phyloP scores from a whole-genome alignment of 257 asterid species.

The Nicotiana sylvestris region DNA sequence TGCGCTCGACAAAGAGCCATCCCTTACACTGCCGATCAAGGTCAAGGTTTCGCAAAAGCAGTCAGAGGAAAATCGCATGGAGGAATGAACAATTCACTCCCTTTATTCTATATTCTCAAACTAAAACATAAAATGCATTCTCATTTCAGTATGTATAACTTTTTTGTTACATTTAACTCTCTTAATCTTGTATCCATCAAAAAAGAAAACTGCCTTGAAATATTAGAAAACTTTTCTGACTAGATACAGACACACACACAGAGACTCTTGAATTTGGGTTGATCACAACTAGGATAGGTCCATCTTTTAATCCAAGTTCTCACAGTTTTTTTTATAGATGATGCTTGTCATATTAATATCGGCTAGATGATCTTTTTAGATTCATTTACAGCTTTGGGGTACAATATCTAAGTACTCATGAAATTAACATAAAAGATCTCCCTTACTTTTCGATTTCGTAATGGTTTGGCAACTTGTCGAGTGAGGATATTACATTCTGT shows the following conservation, averaged over 20 bases:
- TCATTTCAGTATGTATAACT: not conserved
- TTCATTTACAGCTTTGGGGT: no score
- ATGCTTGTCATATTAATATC: no score
- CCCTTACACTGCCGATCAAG: conserved; percentile 44
- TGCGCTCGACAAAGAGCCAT: conserved; percentile 34
- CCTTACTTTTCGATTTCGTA: not conserved
- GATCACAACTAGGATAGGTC: no score
- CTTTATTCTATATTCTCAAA: not conserved
- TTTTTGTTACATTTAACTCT: not conserved
- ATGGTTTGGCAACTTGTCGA: not conserved
- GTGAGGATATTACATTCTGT: not conserved
- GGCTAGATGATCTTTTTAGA: no score
- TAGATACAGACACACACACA: no score
- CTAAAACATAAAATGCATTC: not conserved
- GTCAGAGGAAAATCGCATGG: conserved; percentile 28
- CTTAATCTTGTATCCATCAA: no score
- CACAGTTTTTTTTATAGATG: no score
- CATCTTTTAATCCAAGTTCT: no score
- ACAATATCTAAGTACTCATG: no score
- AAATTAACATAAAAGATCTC: not conserved
- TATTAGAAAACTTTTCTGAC: no score
- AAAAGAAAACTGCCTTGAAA: no score
- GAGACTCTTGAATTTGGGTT: no score
- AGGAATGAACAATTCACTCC: conserved; percentile 21
- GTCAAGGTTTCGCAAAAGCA: conserved; percentile 21